phyloP scores from a whole-genome alignment of 768 basidiomycete species.

The Tulasnella sp. region DNA sequence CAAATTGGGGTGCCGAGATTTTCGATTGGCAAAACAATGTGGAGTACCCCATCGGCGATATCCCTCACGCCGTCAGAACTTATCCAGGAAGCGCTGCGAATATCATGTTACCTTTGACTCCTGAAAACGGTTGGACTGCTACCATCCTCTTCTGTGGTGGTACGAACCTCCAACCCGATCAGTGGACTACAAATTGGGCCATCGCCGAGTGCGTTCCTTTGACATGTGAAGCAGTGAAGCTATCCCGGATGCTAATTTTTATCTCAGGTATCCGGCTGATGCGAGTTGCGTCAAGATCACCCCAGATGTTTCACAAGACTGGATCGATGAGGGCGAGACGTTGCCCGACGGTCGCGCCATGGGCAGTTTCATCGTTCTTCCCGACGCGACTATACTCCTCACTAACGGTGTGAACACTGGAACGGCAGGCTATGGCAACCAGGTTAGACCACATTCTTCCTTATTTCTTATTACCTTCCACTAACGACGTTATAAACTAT shows the following conservation, averaged over 20 bases:
- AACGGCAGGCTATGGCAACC: conserved; percentile 74
- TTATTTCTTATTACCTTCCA: conserved; percentile 16
- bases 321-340: conserved; percentile 50
- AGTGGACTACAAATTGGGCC: conserved; percentile 23
- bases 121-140: conserved; percentile 76
- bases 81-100: conserved; percentile 85
- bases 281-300: conserved; percentile 51
- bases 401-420: conserved; percentile 78
- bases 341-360: conserved; percentile 72
- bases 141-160: conserved; percentile 90
- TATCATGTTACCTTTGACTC: conserved; percentile 85
- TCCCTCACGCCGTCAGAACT: conserved; percentile 53
- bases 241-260: conserved; percentile 16
- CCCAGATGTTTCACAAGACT: conserved; percentile 52
- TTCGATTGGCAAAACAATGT: conserved; percentile 29
- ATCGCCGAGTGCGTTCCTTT: conserved; percentile 18
- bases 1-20: conserved; percentile 32
- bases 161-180: conserved; percentile 27
- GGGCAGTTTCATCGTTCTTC: conserved; percentile 83
- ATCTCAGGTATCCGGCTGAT: conserved; percentile 29
- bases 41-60: conserved; percentile 28
- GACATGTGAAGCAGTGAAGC: not conserved
- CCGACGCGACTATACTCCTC: conserved; percentile 66
- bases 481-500: too few relatives aligned
- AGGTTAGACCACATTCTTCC: conserved; percentile 30